Base-by-base conservation (phyloP, 257 asterid genomes). In the Plantago ovata region DNA sequence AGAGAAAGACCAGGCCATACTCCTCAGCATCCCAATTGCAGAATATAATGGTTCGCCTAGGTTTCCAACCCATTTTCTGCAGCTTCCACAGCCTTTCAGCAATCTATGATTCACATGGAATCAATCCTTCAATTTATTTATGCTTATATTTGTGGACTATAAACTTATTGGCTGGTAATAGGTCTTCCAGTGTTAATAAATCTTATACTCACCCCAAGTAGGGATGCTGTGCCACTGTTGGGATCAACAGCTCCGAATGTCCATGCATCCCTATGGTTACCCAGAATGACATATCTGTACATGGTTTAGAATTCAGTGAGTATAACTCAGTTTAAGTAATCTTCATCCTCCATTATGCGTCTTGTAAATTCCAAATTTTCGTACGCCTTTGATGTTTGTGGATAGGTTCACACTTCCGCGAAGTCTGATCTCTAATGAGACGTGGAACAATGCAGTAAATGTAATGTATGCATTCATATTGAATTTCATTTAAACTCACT, bases 21-120 rank as follows among this genome's bases (percentile, higher is more conserved):
- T 89, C 95, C 79, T 86, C 95, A 10, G 95, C 95, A 16, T 84
- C 97, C 97, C 95, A 89, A 68, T 78, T 89, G 75, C 95, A 89
- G 36, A 89, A 68, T 42, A 89, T 57, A 18, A 89, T 82, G 16
- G 95, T 86, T 63, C 97, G 75, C 61, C 93, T 79, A n/a, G 97
- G 97, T 62, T 65, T 84, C 85, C 85, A 75, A 52, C 85, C 85
- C 57, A 72, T 79, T 9, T 60, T 43, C 74, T 72, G 75, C 60
- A 79, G 85, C 77, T 82, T 81, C 77, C 58, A 51, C 54, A 88
- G 61, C 71, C 97, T 76, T 52, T 71, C 63, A 13, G 95, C 95
- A 14, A 89, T 74, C 97, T 89, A 46, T 51, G 58, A 63, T 50
- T 58, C 57, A 70, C 69, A 58, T 42, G 18, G 53, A 72, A 53